Conservation (phyloP, 768 basidiomycete species). For the Grammothele lineata region DNA sequence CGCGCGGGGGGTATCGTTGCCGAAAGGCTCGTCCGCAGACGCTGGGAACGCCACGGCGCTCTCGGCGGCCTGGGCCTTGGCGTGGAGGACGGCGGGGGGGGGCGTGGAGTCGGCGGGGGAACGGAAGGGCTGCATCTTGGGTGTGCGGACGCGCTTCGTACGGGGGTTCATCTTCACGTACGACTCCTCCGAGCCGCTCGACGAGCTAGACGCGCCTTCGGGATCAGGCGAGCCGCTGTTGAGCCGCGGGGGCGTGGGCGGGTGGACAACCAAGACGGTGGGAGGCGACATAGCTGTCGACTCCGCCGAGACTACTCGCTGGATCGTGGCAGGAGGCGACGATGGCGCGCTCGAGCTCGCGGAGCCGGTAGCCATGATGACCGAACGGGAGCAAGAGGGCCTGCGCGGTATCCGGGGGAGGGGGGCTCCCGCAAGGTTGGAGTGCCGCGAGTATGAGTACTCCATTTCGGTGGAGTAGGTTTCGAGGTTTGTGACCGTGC, state of each 20-base stretch:
- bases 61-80: constrained; percentile 4
- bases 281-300: constrained; percentile 12
- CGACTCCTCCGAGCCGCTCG: constrained; percentile 16
- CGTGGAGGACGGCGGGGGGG: constrained; percentile 33
- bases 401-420: constrained; percentile 65
- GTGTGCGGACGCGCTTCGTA: constrained; percentile 21
- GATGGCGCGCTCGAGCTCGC: constrained; percentile 4
- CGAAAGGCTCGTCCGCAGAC: constrained; percentile 1
- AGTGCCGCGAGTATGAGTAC: constrained; percentile 25
- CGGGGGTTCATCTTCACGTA: constrained; percentile 21
- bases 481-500: constrained; percentile 9
- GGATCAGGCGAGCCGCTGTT: not conserved
- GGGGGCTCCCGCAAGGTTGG: constrained; percentile 54
- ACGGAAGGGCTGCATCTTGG: constrained; percentile 24
- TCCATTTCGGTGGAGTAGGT: constrained; percentile 17
- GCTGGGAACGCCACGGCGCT: constrained; percentile 10
- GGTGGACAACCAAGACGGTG: constrained; percentile 21
- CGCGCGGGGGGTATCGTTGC: constrained; percentile 17
- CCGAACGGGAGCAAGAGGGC: constrained; percentile 20
- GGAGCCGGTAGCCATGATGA: constrained; percentile 13
- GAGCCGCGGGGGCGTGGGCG: constrained; percentile 20
- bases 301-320: constrained; percentile 53
- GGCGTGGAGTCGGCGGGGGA: constrained; percentile 42
- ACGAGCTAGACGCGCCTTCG: constrained; percentile 11
- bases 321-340: constrained; percentile 39